Conservation (phyloP, 108 stramenopile species). For the Pseudonitzschia pungens region DNA sequence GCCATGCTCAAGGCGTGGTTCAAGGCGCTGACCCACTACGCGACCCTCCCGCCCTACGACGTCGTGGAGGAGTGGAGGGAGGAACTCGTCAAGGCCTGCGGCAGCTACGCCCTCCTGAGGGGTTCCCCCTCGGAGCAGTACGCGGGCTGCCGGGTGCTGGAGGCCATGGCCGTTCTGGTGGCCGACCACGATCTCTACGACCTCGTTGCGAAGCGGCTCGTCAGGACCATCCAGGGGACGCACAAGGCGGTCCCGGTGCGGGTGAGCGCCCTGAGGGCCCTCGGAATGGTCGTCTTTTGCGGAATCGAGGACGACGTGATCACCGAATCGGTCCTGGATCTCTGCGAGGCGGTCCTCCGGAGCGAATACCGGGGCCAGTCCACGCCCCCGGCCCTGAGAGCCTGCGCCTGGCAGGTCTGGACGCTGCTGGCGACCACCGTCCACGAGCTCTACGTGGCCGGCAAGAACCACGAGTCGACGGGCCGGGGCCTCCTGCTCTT, state of each 20-base stretch:
- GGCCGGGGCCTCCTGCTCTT: slow-evolving; percentile 70
- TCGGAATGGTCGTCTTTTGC: slow-evolving; percentile 69
- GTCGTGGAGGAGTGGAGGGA: slow-evolving; percentile 9
- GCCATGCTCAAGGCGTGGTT: slow-evolving; percentile 50
- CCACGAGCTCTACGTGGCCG: slow-evolving; percentile 55
- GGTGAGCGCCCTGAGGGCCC: slow-evolving; percentile 66
- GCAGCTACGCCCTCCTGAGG: slow-evolving; percentile 42
- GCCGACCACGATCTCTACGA: slow-evolving; percentile 60
- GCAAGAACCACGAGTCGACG: slow-evolving; percentile 44
- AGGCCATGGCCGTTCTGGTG: slow-evolving; percentile 69
- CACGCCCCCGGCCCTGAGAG: slow-evolving; percentile 48
- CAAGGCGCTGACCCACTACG: slow-evolving; percentile 65
- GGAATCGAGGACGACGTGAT: slow-evolving; percentile 49
- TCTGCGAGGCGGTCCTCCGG: slow-evolving; percentile 56
- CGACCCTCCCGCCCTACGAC: slow-evolving; percentile 34
- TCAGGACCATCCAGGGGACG: slow-evolving; percentile 52
- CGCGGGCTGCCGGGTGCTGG: slow-evolving; percentile 80
- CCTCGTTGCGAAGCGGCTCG: slow-evolving; percentile 44
- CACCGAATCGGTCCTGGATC: slow-evolving; percentile 53
- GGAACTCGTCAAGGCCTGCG: slow-evolving; percentile 10
- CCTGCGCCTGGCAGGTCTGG: slow-evolving; percentile 81
- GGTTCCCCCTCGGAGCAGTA: slow-evolving; percentile 78
- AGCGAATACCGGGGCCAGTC: slow-evolving; percentile 60
- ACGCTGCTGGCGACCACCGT: slow-evolving; percentile 68
- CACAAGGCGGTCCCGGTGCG: slow-evolving; percentile 65